Conservation (phyloP, 2,329 filamentous ascomycete species). For the Cordyceps militaris region DNA sequence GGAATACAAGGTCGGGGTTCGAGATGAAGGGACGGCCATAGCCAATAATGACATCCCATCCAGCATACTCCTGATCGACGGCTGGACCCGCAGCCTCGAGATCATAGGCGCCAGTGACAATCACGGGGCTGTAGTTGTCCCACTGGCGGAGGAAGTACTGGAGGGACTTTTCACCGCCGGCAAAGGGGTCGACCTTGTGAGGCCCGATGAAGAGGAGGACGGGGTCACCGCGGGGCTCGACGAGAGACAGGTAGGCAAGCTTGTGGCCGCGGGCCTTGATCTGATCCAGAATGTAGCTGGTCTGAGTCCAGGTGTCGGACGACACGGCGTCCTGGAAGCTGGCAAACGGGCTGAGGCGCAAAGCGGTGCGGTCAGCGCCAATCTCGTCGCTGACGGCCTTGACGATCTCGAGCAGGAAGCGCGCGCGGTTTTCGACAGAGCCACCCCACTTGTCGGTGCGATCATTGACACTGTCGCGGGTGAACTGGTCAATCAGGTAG, state of each 20-base stretch:
- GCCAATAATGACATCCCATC: slow-evolving; percentile 24
- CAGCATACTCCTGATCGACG: slow-evolving; percentile 21
- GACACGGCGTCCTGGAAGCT: slow-evolving; percentile 21
- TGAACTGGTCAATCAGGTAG: slow-evolving; percentile 54
- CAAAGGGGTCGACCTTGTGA: slow-evolving; percentile 16
- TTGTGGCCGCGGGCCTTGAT: slow-evolving; percentile 23
- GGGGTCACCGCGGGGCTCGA: slow-evolving; percentile 23
- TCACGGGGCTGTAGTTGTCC: slow-evolving; percentile 23
- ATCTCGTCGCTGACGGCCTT: slow-evolving; percentile 30
- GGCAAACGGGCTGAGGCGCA: slow-evolving; percentile 37
- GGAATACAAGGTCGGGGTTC: slow-evolving; percentile 24
- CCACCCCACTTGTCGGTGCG: slow-evolving; percentile 47
- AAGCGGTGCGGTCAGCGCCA: slow-evolving; percentile 41
- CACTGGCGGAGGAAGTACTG: slow-evolving; percentile 26
- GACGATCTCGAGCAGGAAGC: slow-evolving; percentile 40
- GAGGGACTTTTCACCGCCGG: slow-evolving; percentile 25
- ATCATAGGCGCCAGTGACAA: slow-evolving; percentile 23
- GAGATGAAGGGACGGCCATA: slow-evolving; percentile 24
- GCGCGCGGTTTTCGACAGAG: slow-evolving; percentile 41
- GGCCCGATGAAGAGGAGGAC: slow-evolving; percentile 9
- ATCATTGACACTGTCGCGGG: slow-evolving; percentile 40
- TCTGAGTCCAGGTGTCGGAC: slow-evolving; percentile 17
- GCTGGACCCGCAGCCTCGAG: slow-evolving; percentile 15
- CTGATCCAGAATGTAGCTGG: slow-evolving; percentile 21
- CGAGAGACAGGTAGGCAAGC: slow-evolving; percentile 23